Percentiles rank a stretch among this genome's conserved stretches.
These are phyloP conservation scores for Blastobotrys petasosporus DNA, from an alignment of 1,139 yeast genomes.

Conservation along the genomic window DNA sequence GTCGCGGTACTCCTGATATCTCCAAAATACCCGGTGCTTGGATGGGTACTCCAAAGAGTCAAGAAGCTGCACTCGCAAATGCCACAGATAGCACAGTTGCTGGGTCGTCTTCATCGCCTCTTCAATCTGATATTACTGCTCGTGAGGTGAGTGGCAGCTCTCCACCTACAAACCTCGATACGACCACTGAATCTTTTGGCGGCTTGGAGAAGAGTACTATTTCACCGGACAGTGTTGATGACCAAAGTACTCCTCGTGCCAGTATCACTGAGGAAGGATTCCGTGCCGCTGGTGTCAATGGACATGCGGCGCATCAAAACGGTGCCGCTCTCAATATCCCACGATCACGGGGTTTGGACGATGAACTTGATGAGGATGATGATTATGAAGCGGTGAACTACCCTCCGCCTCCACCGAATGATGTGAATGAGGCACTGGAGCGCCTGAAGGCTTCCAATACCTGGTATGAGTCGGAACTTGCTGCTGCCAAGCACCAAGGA, in stretches of 20 bases:
- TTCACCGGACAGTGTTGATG: constrained; percentile 13
- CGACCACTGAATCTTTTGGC: constrained; percentile 2
- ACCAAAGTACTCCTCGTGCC: constrained; percentile 21
- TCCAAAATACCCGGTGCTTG: constrained; percentile 23
- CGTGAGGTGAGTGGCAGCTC: constrained; percentile 1
- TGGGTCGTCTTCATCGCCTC: constrained; percentile 8
- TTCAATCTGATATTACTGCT: constrained; percentile 8
- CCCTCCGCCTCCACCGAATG: constrained; percentile 4
- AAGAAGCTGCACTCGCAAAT: not conserved
- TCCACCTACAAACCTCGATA: constrained; percentile 3
- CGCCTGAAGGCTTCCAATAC: constrained; percentile 32
- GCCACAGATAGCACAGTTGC: constrained; percentile 3
- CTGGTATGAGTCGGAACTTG: constrained; percentile 32
- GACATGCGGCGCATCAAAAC: too few species aligned
- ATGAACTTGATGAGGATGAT: constrained; percentile 12
- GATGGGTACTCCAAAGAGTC: constrained; percentile 6
- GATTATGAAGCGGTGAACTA: constrained; percentile 8
- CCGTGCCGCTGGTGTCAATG: not conserved
- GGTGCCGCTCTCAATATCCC: too few species aligned
- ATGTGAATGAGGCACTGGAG: constrained; percentile 24
- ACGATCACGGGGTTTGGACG: not conserved
- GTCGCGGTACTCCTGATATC: constrained; percentile 8
- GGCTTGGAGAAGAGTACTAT: not conserved
- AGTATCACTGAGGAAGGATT: constrained; percentile 7
- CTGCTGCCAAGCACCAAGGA: constrained; percentile 29